Evolutionary conservation across 768 basidiomycete genomes (phyloP), one percentile per base, ranked within the genome.

Genomic region (Mycena indigotica): DNA sequence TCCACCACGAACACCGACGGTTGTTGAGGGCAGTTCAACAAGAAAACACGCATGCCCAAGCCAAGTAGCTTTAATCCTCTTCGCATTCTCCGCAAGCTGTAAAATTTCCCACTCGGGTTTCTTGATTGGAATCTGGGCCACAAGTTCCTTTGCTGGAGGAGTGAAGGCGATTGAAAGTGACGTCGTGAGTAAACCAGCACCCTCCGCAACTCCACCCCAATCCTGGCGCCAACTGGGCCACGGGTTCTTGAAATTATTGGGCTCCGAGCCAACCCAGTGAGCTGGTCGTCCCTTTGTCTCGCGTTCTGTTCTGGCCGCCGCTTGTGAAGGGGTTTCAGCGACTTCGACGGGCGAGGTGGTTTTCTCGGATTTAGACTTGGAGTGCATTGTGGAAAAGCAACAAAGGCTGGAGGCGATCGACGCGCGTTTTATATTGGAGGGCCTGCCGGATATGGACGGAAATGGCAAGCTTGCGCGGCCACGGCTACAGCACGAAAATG

Each of bases 1-100:
- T 3, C 76, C 70, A 10, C 83, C 82, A 40, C 72, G 69, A 6
- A 58, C 58, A n/a, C 62, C 68, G 2, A 62, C 65, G 8, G 59
- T 53, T 3, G 69, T 65, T 1, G 72, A 68, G 2, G 82, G 83
- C 44, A 83, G 69, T 67, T 84, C 81, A 15, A 84, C 69, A 3
- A 82, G 67, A 68, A 82, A 82, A 50, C 77, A 83, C 0, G 82
- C 83, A 67, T 84, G 83, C 10, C 82, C 82, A 0, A 84, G 71
- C 81, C 81, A 83, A 0, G 82, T 84, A 5, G 80, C 70, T 58
- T 79, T 82, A 29, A 84, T 75, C 60, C 73, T 69, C 58, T 76
- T 58, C 25, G 71, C 64, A n/a, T 62, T 54, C n/a, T 63, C 60
- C 10, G 46, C 25, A 29, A 63, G 52, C 24, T 67, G 61, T n/a